Conservation (phyloP, 208 protist genomes). For the Trypanosoma scelopori region DNA sequence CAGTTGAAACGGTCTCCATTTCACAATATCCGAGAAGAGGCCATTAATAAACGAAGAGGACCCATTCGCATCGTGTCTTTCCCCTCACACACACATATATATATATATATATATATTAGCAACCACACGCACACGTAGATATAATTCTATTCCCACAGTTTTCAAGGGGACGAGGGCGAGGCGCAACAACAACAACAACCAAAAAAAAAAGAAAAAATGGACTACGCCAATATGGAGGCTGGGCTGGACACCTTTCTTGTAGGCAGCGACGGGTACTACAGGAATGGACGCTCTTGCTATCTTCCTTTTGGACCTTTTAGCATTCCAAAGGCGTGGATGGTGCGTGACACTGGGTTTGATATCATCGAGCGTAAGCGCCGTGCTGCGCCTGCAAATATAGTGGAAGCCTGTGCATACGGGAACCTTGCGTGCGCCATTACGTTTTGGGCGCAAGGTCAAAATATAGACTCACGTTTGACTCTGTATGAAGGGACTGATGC, state of each 20-base stretch:
- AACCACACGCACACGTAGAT: too few species aligned
- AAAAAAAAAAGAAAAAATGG: too few species aligned
- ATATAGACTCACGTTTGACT: slow-evolving; percentile 31
- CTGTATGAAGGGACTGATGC: slow-evolving; percentile 59
- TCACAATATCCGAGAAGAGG: too few species aligned
- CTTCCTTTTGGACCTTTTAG: slow-evolving; percentile 42
- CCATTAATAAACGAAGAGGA: too few species aligned
- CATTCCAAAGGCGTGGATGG: slow-evolving; percentile 1
- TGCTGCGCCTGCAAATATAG: slow-evolving; percentile 43
- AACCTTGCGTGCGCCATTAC: slow-evolving; percentile 51
- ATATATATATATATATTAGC: neutral
- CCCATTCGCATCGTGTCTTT: too few species aligned
- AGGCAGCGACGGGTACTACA: slow-evolving; percentile 32
- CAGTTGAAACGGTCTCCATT: too few species aligned
- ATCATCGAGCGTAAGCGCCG: slow-evolving; percentile 30
- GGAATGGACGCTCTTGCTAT: neutral
- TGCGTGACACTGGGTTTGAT: neutral
- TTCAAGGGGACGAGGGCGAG: too few species aligned
- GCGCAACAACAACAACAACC: too few species aligned
- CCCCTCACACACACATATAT: slow-evolving; percentile 6
- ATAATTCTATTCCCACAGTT: too few species aligned
- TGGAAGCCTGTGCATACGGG: slow-evolving; percentile 67
- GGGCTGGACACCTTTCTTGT: slow-evolving; percentile 67
- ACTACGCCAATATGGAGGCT: slow-evolving; percentile 30
- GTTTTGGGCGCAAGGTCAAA: slow-evolving; percentile 54